Evolutionary conservation across 192 early-diverging fungal genomes (phyloP).

Genomic region (Podila minutissima): DNA sequence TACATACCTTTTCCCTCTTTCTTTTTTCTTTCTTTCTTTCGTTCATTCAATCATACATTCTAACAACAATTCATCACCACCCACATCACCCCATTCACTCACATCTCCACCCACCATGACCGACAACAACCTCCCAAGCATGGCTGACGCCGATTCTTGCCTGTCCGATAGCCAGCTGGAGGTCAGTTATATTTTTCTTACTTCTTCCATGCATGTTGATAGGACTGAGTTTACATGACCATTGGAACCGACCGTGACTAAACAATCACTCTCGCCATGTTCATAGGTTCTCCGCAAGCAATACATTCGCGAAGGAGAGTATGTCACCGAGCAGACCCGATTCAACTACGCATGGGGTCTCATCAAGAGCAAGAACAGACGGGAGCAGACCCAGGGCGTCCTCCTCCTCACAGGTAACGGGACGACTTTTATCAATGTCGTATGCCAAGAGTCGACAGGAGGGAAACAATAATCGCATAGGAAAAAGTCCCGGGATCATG

Average conservation of each 20-base stretch:
- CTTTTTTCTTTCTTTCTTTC: neutral
- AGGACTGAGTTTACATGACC: too few relatives aligned
- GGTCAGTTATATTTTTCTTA: constrained; percentile 14
- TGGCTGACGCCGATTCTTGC: constrained; percentile 46
- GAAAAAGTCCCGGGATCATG: neutral
- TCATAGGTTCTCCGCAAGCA: constrained; percentile 74
- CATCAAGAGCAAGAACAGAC: constrained; percentile 71
- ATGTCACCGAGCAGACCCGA: constrained; percentile 86
- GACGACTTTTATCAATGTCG: neutral
- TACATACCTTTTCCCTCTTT: too few relatives aligned
- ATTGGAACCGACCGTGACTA: too few relatives aligned
- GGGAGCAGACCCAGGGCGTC: constrained; percentile 82
- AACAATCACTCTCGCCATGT: neutral
- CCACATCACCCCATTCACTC: neutral
- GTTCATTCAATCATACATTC: too few relatives aligned
- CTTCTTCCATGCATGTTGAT: neutral
- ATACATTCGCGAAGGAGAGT: constrained; percentile 73
- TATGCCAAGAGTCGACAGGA: constrained; percentile 28
- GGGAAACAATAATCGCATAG: neutral
- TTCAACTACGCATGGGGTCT: constrained; percentile 98
- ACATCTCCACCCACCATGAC: constrained; percentile 14
- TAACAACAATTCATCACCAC: neutral
- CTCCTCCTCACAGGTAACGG: constrained; percentile 73
- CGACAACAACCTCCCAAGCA: constrained; percentile 40
- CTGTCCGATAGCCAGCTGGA: constrained; percentile 49